These are phyloP conservation scores for Nicotiana obtusifolia DNA, from an alignment of 257 asterid species.

Conservation along the genomic window DNA sequence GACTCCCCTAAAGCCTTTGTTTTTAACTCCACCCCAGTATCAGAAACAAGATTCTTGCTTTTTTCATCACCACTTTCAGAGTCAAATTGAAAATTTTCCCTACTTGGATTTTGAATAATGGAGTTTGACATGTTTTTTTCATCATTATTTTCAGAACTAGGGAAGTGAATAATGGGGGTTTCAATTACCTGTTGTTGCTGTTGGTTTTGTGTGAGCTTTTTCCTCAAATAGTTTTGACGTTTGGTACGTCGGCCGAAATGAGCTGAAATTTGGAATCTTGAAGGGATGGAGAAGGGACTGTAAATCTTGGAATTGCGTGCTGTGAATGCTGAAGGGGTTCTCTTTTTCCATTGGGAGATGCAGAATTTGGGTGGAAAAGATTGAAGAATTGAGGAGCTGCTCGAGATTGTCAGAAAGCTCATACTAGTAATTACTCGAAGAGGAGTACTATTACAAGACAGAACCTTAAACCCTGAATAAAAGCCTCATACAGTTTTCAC, in stretches of 20 bases:
- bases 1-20: slow-evolving; percentile 45
- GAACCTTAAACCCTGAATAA: slow-evolving; percentile 10
- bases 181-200: slow-evolving; percentile 53
- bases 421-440: neutral
- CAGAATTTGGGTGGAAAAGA: slow-evolving; percentile 16
- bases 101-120: slow-evolving; percentile 19
- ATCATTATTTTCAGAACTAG: neutral
- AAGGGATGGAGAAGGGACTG: slow-evolving; percentile 24
- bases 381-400: slow-evolving; percentile 23
- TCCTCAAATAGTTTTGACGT: slow-evolving; percentile 72
- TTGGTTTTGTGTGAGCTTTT: slow-evolving; percentile 42
- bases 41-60: slow-evolving; percentile 25
- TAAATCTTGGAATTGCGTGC: slow-evolving; percentile 26
- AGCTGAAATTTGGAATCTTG: slow-evolving; percentile 53
- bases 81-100: slow-evolving; percentile 23
- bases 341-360: slow-evolving; percentile 31
- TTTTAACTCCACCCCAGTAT: slow-evolving; percentile 17
- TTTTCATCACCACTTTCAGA: slow-evolving; percentile 12
- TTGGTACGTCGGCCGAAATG: slow-evolving; percentile 40
- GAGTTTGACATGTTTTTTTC: neutral
- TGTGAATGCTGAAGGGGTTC: slow-evolving; percentile 20
- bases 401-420: slow-evolving; percentile 25
- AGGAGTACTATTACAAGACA: neutral
- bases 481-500: neutral
- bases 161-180: neutral